Evolutionary conservation across 169 alveolate species (phyloP).

Genomic region (Babesia bigemina): DNA sequence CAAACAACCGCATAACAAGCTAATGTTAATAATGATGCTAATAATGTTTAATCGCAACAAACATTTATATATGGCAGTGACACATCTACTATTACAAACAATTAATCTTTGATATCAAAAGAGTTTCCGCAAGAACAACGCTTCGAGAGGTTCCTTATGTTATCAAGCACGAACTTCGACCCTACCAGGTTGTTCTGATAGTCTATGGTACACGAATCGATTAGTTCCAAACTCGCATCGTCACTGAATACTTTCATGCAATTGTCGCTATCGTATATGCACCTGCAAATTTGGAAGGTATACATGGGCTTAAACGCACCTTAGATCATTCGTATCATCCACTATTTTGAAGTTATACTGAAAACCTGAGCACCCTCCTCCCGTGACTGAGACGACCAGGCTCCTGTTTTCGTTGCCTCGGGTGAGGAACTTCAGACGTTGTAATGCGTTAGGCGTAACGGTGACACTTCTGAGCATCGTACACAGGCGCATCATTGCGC

Average conservation of each 20-base stretch:
- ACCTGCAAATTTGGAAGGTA: conserved; percentile 8
- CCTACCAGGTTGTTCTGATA: conserved; percentile 70
- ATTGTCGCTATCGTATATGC: conserved; percentile 57
- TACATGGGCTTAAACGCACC: conserved; percentile 5
- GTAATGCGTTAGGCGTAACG: conserved; percentile 54
- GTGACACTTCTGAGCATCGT: conserved; percentile 32
- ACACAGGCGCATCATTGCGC: conserved; percentile 10
- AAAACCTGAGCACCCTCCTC: conserved; percentile 83
- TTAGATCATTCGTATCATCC: conserved; percentile 35
- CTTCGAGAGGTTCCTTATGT: conserved; percentile 73
- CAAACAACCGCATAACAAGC: no score
- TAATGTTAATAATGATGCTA: no score
- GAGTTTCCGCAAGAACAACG: conserved; percentile 81
- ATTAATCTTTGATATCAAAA: conserved; percentile 62
- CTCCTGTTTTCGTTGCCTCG: conserved; percentile 48
- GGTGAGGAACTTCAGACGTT: conserved; percentile 60
- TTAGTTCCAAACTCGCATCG: conserved; percentile 63
- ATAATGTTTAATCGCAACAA: no score
- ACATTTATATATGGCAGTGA: no score
- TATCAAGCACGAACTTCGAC: conserved; percentile 70
- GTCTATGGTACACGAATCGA: conserved; percentile 69
- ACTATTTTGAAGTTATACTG: conserved; percentile 72
- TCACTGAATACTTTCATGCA: conserved; percentile 68
- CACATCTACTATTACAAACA: no score
- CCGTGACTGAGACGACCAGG: conserved; percentile 68